Conservation (phyloP, 2,329 filamentous ascomycete species). For the Neurospora crassa region DNA sequence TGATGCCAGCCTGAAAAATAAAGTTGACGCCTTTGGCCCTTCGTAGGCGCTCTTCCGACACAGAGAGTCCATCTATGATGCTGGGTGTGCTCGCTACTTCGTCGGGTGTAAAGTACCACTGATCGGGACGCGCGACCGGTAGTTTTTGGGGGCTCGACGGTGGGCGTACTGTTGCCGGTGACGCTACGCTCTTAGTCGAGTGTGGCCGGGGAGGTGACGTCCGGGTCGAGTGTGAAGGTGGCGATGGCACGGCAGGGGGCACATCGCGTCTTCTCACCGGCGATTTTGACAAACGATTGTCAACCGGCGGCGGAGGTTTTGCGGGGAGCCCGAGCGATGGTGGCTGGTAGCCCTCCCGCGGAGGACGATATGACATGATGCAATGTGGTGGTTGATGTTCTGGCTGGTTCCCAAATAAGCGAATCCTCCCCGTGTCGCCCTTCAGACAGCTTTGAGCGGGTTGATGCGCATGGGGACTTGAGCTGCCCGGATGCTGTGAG, state of each 20-base stretch:
- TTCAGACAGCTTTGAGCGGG: neutral
- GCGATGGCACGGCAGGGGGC: constrained; percentile 52
- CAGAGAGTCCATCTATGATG: constrained; percentile 68
- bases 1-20: constrained; percentile 85
- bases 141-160: constrained; percentile 30
- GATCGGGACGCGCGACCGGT: constrained; percentile 34
- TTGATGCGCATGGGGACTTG: neutral
- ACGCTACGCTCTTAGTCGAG: constrained; percentile 32
- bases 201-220: constrained; percentile 44
- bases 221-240: constrained; percentile 44
- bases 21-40: constrained; percentile 93
- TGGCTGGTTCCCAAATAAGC: neutral
- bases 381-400: constrained; percentile 1
- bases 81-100: constrained; percentile 79
- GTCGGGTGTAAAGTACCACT: constrained; percentile 84
- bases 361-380: constrained; percentile 36
- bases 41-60: constrained; percentile 67
- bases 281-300: constrained; percentile 38
- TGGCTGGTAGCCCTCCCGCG: constrained; percentile 48
- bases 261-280: constrained; percentile 43
- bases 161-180: constrained; percentile 23
- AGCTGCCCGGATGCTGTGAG: neutral
- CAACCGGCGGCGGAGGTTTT: constrained; percentile 24
- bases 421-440: neutral
- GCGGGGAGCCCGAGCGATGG: constrained; percentile 29